Evolutionary conservation across 2,329 filamentous ascomycete genomes (phyloP).

Genomic region (Microcera coccophila): DNA sequence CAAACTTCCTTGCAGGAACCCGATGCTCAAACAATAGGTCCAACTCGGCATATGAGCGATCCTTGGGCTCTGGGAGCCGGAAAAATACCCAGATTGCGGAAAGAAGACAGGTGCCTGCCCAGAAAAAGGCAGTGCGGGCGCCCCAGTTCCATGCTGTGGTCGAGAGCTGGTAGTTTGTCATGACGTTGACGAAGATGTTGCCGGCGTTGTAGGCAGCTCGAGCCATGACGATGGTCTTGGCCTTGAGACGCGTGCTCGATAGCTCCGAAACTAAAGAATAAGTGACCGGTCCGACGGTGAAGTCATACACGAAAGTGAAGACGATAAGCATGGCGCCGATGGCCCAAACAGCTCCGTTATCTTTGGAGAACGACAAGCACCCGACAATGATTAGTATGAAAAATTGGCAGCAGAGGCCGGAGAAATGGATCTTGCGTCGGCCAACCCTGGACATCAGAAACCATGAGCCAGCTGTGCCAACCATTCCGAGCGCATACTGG

Average conservation of each 20-base stretch:
- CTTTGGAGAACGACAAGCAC: conserved; percentile 34
- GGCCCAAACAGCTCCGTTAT: conserved; percentile 38
- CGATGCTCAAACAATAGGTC: conserved; percentile 40
- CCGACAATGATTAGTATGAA: conserved; percentile 40
- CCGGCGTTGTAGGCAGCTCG: conserved; percentile 41
- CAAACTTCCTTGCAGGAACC: conserved; percentile 39
- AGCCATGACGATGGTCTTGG: conserved; percentile 53
- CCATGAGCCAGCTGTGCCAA: conserved; percentile 51
- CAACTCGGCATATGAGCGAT: conserved; percentile 43
- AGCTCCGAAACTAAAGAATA: conserved; percentile 52
- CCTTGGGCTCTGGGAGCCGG: conserved; percentile 52
- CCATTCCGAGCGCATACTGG: conserved; percentile 47
- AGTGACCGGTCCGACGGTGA: conserved; percentile 51
- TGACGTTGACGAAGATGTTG: conserved; percentile 49
- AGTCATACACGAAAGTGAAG: conserved; percentile 52
- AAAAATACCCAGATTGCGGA: conserved; percentile 48
- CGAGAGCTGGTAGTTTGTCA: conserved; percentile 47
- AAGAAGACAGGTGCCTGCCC: conserved; percentile 45
- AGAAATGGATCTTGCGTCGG: conserved; percentile 47
- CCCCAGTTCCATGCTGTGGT: conserved; percentile 46
- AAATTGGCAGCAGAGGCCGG: conserved; percentile 41
- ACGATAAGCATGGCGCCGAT: conserved; percentile 47
- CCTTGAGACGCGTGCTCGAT: conserved; percentile 50
- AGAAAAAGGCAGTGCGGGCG: conserved; percentile 46
- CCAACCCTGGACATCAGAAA: conserved; percentile 46